phyloP scores from a whole-genome alignment of 345 rosid species.

The Raphanus raphanistrum region DNA sequence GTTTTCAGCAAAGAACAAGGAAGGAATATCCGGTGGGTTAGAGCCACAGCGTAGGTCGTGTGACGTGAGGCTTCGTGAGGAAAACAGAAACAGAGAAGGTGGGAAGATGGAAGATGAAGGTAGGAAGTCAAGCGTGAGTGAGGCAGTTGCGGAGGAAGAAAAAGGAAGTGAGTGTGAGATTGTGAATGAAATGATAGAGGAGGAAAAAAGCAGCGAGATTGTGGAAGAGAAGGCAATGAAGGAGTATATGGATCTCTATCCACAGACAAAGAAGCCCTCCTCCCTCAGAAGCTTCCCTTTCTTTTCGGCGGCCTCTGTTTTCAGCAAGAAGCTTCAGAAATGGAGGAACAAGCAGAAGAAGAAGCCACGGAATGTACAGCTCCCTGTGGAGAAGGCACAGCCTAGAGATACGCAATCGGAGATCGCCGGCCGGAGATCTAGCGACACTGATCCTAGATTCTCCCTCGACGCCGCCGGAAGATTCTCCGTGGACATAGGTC shows the following conservation, averaged over 20 bases:
- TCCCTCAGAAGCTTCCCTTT: conserved; percentile 57
- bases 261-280: conserved; percentile 52
- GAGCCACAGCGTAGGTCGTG: conserved; percentile 98
- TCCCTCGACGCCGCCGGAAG: conserved; percentile 59
- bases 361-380: conserved; percentile 53
- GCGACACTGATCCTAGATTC: conserved; percentile 83
- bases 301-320: conserved; percentile 93
- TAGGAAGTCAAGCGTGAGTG: conserved; percentile 43
- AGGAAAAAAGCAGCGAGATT: conserved; percentile 46
- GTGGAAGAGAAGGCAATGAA: conserved; percentile 75
- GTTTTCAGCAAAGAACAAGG: conserved; percentile 90
- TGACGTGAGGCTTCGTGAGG: conserved; percentile 85
- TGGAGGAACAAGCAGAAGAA: conserved; percentile 93
- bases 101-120: conserved; percentile 44
- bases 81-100: conserved; percentile 41
- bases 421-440: conserved; percentile 81
- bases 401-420: conserved; percentile 84
- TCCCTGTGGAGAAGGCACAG: conserved; percentile 76
- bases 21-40: conserved; percentile 65
- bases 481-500: conserved; percentile 38
- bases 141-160: conserved; percentile 49
- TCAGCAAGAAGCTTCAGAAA: conserved; percentile 90
- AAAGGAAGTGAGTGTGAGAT: conserved; percentile 26
- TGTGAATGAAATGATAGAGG: conserved; percentile 45
- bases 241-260: conserved; percentile 88